These are phyloP conservation scores for Halteria grandinella DNA, from an alignment of 73 alveolate species.

Conservation along the genomic window DNA sequence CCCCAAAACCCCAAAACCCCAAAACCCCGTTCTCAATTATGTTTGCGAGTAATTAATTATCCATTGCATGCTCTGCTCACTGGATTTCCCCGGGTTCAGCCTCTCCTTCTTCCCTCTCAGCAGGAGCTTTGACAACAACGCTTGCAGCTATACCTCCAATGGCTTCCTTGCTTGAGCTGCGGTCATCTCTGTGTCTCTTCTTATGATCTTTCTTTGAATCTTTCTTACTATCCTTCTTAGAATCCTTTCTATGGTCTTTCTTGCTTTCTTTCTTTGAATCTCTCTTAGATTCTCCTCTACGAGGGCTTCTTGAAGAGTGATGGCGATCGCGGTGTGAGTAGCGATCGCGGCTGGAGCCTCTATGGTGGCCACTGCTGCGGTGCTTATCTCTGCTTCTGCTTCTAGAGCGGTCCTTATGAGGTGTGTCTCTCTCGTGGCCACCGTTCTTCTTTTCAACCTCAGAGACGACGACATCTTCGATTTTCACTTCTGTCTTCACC, in stretches of 20 bases:
- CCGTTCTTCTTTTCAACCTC: constrained; percentile 2
- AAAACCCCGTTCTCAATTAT: neutral
- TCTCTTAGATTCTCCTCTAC: no score
- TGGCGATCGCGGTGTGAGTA: no score
- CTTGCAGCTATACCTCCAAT: neutral
- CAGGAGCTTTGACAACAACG: neutral
- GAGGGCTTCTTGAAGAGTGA: no score
- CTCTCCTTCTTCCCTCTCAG: constrained; percentile 1
- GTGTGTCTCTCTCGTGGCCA: neutral
- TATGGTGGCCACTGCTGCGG: constrained; percentile 23
- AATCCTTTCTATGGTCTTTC: constrained; percentile 4
- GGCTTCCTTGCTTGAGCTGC: no score
- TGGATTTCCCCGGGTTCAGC: constrained; percentile 29
- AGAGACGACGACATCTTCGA: neutral
- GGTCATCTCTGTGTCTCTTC: constrained; percentile 14
- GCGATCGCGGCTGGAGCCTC: no score
- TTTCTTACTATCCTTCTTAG: constrained; percentile 28
- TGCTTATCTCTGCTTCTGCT: neutral
- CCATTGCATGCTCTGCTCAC: neutral
- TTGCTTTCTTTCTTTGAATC: constrained; percentile 4
- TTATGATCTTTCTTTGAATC: constrained; percentile 20
- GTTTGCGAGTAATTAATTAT: neutral
- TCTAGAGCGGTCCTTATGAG: constrained; percentile 20
- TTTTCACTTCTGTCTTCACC: constrained; percentile 9
- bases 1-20: constrained; percentile 24